Percentiles rank a stretch among this genome's conserved stretches.
phyloP scores from a whole-genome alignment of 1,284 basidiomycete species.

The Porodaedalea pini region DNA sequence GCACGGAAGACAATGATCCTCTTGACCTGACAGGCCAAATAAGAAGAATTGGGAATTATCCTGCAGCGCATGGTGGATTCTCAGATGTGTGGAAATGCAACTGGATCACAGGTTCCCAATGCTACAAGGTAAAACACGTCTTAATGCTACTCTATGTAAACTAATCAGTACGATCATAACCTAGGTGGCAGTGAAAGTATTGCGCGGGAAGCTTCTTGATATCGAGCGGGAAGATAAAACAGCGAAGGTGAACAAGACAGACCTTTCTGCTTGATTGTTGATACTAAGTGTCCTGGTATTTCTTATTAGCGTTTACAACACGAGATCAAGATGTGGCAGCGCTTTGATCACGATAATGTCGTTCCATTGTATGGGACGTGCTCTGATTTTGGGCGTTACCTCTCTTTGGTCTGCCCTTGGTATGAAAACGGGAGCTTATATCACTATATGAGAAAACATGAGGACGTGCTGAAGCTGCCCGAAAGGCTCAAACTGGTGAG shows the following conservation, averaged over 20 bases:
- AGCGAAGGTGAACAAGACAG: conserved; percentile 22
- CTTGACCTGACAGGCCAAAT: conserved; percentile 38
- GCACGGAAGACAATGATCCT: conserved; percentile 15
- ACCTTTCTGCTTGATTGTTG: neutral
- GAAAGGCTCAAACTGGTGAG: conserved; percentile 25
- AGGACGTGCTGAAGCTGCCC: conserved; percentile 16
- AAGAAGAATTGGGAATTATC: conserved; percentile 31
- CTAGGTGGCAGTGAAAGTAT: conserved; percentile 18
- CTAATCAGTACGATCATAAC: conserved; percentile 36
- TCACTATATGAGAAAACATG: conserved; percentile 22
- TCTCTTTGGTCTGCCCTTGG: conserved; percentile 32
- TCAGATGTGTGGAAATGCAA: conserved; percentile 42
- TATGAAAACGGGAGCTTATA: conserved; percentile 26
- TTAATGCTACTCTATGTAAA: neutral
- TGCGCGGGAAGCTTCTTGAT: conserved; percentile 6
- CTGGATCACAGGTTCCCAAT: conserved; percentile 28
- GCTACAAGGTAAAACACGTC: conserved; percentile 20
- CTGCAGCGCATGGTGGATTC: conserved; percentile 42
- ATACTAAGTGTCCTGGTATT: neutral
- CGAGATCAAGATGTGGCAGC: conserved; percentile 29
- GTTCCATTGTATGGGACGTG: conserved; percentile 26
- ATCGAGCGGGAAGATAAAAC: conserved; percentile 9
- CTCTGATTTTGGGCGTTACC: conserved; percentile 25
- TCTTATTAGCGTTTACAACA: conserved; percentile 24
- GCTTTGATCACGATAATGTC: conserved; percentile 28